Conservation (phyloP, 106 monocot species). For the Dendrobium huoshanense region DNA sequence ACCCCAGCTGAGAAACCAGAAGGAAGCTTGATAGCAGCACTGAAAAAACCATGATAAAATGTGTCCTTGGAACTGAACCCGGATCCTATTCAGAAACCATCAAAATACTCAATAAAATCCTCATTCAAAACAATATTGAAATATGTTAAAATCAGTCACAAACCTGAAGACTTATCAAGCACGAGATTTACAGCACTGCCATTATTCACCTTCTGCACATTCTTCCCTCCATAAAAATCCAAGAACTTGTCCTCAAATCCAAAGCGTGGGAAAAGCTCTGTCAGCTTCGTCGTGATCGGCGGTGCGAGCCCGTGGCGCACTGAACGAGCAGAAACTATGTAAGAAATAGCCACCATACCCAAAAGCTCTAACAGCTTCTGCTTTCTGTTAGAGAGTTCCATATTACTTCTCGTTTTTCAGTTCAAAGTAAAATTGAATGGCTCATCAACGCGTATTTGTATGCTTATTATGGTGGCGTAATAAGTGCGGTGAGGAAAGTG, state of each 20-base stretch:
- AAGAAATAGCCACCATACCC: not conserved
- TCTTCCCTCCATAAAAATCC: constrained; percentile 17
- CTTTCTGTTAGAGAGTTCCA: not conserved
- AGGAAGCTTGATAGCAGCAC: constrained; percentile 45
- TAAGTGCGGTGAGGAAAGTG: not conserved
- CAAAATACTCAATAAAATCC: no score
- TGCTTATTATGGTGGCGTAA: not conserved
- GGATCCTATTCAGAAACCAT: constrained; percentile 22
- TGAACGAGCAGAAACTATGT: not conserved
- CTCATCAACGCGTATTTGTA: not conserved
- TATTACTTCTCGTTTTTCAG: not conserved
- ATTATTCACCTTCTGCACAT: constrained; percentile 18
- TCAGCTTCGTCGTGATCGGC: constrained; percentile 7
- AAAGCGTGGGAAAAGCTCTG: constrained; percentile 21
- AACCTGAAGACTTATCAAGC: constrained; percentile 22
- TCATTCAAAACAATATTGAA: no score
- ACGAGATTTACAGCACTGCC: constrained; percentile 19
- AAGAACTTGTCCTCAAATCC: constrained; percentile 11
- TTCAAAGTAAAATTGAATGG: not conserved
- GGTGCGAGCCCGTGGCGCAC: constrained; percentile 10
- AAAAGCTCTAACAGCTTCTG: not conserved
- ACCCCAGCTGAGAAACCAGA: constrained; percentile 43
- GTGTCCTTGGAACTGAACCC: constrained; percentile 26
- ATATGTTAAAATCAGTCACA: not conserved
- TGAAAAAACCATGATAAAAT: constrained; percentile 53